Conservation (phyloP, 768 basidiomycete species). For the Nidularia pulvinata region DNA sequence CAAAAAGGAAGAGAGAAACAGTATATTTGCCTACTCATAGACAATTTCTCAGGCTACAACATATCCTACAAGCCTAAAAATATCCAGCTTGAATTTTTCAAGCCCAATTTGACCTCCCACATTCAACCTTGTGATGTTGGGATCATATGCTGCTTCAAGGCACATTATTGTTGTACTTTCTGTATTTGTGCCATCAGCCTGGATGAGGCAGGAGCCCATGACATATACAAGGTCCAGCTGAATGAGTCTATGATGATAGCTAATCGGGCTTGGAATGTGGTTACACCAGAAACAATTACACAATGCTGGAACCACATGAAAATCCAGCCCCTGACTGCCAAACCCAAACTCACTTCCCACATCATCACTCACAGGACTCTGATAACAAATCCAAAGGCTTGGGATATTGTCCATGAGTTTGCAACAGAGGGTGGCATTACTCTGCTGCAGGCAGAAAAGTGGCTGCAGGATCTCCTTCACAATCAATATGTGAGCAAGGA, state of each 20-base stretch:
- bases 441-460: not conserved
- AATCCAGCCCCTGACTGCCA: slow-evolving; percentile 1
- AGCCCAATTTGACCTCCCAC: slow-evolving; percentile 30
- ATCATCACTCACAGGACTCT: not conserved
- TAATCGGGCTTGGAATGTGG: slow-evolving; percentile 21
- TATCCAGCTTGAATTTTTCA: slow-evolving; percentile 23
- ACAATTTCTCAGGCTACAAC: slow-evolving; percentile 28
- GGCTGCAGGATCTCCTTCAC: slow-evolving; percentile 1
- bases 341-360: not conserved
- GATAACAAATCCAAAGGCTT: not conserved
- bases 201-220: slow-evolving; percentile 20
- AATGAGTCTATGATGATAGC: slow-evolving; percentile 30
- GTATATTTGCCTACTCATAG: slow-evolving; percentile 19
- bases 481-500: slow-evolving; percentile 1
- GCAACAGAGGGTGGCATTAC: not conserved
- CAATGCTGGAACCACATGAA: slow-evolving; percentile 31
- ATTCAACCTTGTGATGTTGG: slow-evolving; percentile 33
- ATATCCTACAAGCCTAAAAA: slow-evolving; percentile 20
- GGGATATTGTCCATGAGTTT: slow-evolving; percentile 1
- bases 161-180: slow-evolving; percentile 22
- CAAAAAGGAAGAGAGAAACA: slow-evolving; percentile 13
- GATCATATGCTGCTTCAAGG: slow-evolving; percentile 31
- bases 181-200: slow-evolving; percentile 18
- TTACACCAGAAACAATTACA: slow-evolving; percentile 23
- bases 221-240: slow-evolving; percentile 33